Evolutionary conservation across 345 rosid genomes (phyloP), one percentile per base, ranked within the genome.

Genomic region (Populus ilicifolia): DNA sequence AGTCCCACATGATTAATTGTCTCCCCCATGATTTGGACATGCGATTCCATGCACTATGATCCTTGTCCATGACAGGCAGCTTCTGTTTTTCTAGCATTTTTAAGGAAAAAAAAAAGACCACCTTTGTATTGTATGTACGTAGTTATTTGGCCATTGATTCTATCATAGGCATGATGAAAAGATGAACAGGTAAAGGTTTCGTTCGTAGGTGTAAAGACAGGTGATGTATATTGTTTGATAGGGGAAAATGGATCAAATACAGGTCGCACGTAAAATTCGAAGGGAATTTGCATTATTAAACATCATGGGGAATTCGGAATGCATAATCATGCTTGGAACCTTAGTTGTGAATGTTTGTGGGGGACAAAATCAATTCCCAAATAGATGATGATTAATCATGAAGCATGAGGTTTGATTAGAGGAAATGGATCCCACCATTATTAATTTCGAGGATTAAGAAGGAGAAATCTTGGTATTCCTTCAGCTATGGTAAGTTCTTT

Each of bases 341-440:
- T n/a, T 10, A 9, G 63, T 18, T 62, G 59, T 13, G 18, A 44
- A 67, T 48, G 59, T 44, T 62, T 17, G 79, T 44, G 79, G 84
- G 79, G 29, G 76, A 75, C 81, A 81, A 39, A 77, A 59, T 81
- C 65, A 69, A 46, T 72, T 38, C 69, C 72, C 41, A 20, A 11
- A 27, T 36, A 62, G 75, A 52, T 67, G 68, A 77, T 72, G 69
- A 71, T 44, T 61, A 71, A 81, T 77, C 43, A 77, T 77, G 78
- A 81, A 77, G 84, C 84, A 77, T 77, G 81, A 38, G 71, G 69
- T 46, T 68, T 62, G 43, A 69, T 46, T 30, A 73, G 48, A 62
- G n/a, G 20, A 18, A 43, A 14, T 44, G 54, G 52, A 65, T n/a
- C 66, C 71, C 68, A 65, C 75, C 73, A 64, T 48, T 29, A 70